These are phyloP conservation scores for Colletotrichum horii DNA, from an alignment of 2,329 filamentous ascomycete genomes.

Conservation along the genomic window DNA sequence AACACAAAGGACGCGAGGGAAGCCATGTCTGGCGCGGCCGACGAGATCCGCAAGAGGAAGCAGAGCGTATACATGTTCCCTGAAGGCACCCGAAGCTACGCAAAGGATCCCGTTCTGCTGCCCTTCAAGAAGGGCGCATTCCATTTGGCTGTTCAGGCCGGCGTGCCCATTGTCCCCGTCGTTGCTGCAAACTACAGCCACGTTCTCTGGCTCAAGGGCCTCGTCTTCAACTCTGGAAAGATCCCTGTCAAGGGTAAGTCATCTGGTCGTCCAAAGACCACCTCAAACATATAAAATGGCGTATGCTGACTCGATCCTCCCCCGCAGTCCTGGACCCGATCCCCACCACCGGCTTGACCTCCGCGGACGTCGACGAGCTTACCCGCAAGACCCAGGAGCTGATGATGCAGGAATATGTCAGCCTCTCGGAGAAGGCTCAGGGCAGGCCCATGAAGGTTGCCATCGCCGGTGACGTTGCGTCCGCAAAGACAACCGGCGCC, in stretches of 20 bases:
- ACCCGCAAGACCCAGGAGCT: conserved; percentile 70
- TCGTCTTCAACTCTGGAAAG: conserved; percentile 69
- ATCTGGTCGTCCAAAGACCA: not conserved
- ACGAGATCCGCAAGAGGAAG: conserved; percentile 73
- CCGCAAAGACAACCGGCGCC: conserved; percentile 17
- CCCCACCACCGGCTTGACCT: conserved; percentile 72
- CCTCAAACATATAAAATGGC: not conserved
- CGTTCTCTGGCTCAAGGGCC: conserved; percentile 67
- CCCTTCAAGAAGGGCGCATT: conserved; percentile 99
- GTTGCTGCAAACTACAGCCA: conserved; percentile 82
- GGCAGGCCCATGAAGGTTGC: conserved; percentile 33
- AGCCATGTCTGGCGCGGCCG: conserved; percentile 83
- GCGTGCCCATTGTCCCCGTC: conserved; percentile 89
- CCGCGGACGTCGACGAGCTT: conserved; percentile 79
- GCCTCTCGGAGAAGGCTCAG: conserved; percentile 56
- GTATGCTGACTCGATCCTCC: not conserved
- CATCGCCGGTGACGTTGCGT: not conserved
- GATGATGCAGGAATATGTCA: conserved; percentile 73
- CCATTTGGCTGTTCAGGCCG: conserved; percentile 91
- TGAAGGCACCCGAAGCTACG: conserved; percentile 92
- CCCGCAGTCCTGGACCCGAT: conserved; percentile 78
- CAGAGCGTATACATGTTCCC: conserved; percentile 88
- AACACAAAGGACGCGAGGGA: conserved; percentile 83
- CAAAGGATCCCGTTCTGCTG: conserved; percentile 78
- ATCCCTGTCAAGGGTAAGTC: conserved; percentile 77